Percentiles rank a stretch among this genome's conserved stretches.
Conservation (phyloP, 495 filamentous ascomycete genomes). For the Cairneyella variabilis region DNA sequence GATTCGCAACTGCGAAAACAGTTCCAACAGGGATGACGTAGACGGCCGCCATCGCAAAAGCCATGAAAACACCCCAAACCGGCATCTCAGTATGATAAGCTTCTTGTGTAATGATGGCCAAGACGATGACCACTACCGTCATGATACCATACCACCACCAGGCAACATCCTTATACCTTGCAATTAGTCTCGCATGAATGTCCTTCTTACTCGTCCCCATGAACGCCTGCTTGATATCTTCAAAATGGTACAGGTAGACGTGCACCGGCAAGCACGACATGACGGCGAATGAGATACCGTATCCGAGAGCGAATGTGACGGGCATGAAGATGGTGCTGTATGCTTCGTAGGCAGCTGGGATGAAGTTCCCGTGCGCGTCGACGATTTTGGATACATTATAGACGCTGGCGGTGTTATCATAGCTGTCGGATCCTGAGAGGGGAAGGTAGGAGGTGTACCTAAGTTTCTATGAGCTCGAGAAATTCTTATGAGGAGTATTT, state of each 20-base stretch:
- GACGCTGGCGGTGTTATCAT: slow-evolving; percentile 53
- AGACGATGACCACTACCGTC: too few species aligned
- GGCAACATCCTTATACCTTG: too few species aligned
- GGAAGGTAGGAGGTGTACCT: slow-evolving; percentile 46
- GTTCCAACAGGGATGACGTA: slow-evolving; percentile 52
- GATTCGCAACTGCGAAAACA: slow-evolving; percentile 62
- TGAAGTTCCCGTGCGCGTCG: slow-evolving; percentile 42
- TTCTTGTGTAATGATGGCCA: slow-evolving; percentile 57
- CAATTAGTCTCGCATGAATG: slow-evolving; percentile 53
- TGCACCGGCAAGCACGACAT: slow-evolving; percentile 62
- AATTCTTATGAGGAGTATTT: too few species aligned
- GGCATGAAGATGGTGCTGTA: slow-evolving; percentile 62
- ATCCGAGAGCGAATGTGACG: slow-evolving; percentile 58
- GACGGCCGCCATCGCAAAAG: slow-evolving; percentile 50
- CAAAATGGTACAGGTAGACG: slow-evolving; percentile 42
- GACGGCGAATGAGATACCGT: slow-evolving; percentile 66
- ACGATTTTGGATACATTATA: slow-evolving; percentile 54
- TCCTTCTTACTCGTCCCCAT: slow-evolving; percentile 19
- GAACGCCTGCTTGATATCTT: not conserved
- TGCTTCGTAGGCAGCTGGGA: slow-evolving; percentile 48
- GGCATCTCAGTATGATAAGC: slow-evolving; percentile 61
- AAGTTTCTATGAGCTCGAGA: slow-evolving; percentile 61
- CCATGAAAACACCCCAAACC: slow-evolving; percentile 63
- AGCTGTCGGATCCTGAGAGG: slow-evolving; percentile 53
- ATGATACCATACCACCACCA: too few species aligned